These are phyloP conservation scores for Graphiopsis chlorocephala DNA, from an alignment of 2,329 filamentous ascomycete species.

Conservation along the genomic window DNA sequence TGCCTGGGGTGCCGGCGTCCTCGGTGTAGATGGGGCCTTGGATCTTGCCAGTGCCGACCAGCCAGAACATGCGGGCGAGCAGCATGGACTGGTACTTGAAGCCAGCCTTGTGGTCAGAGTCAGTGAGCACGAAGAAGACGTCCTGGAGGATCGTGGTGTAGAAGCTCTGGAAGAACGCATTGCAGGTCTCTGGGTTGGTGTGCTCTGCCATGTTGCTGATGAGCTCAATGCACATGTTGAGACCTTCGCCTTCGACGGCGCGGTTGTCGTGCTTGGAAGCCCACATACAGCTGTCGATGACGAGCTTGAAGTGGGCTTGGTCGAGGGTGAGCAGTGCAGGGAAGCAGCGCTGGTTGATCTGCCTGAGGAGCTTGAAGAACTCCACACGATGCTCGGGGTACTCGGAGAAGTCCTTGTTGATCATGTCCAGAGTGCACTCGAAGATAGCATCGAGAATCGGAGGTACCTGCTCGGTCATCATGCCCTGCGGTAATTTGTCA, in stretches of 20 bases:
- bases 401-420: constrained; percentile 99
- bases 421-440: constrained; percentile 98
- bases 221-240: constrained; percentile 97
- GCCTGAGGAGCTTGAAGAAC: constrained; percentile 94
- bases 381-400: constrained; percentile 99
- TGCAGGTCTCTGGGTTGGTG: constrained; percentile 78
- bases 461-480: constrained; percentile 98
- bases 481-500: constrained; percentile 53
- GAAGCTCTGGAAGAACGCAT: constrained; percentile 97
- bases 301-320: constrained; percentile 96
- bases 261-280: constrained; percentile 99
- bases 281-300: constrained; percentile 99
- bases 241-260: constrained; percentile 90
- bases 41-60: constrained; percentile 86
- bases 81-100: constrained; percentile 98
- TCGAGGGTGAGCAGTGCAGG: constrained; percentile 90
- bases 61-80: constrained; percentile 92
- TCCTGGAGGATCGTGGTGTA: constrained; percentile 95
- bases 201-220: constrained; percentile 93
- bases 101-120: constrained; percentile 96
- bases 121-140: constrained; percentile 96
- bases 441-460: constrained; percentile 98
- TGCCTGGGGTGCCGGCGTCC: constrained; percentile 79
- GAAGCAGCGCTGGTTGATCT: constrained; percentile 98
- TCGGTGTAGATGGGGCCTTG: constrained; percentile 84